Conservation (phyloP, 176 grass and related monocot species). For the Pontederia crassipes region DNA sequence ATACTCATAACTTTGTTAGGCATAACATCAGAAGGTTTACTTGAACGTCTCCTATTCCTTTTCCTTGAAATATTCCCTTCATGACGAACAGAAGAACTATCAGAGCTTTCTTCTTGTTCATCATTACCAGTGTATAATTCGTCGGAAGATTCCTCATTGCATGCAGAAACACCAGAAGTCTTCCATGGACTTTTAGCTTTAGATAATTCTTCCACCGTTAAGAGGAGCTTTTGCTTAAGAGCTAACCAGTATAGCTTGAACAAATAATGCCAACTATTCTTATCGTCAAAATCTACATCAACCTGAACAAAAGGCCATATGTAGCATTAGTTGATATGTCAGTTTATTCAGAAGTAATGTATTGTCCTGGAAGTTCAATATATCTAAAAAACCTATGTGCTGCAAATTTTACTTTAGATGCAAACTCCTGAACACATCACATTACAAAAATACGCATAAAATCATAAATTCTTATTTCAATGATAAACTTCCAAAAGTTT, state of each 20-base stretch:
- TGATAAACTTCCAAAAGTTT: too few relatives aligned
- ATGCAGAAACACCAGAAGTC: constrained; percentile 31
- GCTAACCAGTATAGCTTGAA: constrained; percentile 98
- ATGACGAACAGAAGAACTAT: constrained; percentile 32
- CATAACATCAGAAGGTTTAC: constrained; percentile 13
- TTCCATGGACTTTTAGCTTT: constrained; percentile 57
- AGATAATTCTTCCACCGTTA: constrained; percentile 72
- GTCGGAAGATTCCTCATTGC: constrained; percentile 68
- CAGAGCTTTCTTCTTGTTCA: constrained; percentile 69
- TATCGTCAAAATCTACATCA: constrained; percentile 88
- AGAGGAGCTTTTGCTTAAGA: constrained; percentile 56
- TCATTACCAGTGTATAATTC: constrained; percentile 66
- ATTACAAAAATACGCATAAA: too few relatives aligned
- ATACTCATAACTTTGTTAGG: constrained; percentile 29
- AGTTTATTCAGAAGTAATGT: too few relatives aligned
- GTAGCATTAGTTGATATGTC: not conserved
- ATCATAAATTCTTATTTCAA: too few relatives aligned
- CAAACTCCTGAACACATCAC: too few relatives aligned
- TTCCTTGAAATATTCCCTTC: constrained; percentile 36
- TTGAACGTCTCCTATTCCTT: constrained; percentile 51
- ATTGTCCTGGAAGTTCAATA: too few relatives aligned
- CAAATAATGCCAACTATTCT: constrained; percentile 97
- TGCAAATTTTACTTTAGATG: too few relatives aligned
- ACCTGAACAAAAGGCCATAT: constrained; percentile 28
- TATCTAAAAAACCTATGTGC: too few relatives aligned